Conservation (phyloP, 495 filamentous ascomycete species). For the Neurospora sp. region DNA sequence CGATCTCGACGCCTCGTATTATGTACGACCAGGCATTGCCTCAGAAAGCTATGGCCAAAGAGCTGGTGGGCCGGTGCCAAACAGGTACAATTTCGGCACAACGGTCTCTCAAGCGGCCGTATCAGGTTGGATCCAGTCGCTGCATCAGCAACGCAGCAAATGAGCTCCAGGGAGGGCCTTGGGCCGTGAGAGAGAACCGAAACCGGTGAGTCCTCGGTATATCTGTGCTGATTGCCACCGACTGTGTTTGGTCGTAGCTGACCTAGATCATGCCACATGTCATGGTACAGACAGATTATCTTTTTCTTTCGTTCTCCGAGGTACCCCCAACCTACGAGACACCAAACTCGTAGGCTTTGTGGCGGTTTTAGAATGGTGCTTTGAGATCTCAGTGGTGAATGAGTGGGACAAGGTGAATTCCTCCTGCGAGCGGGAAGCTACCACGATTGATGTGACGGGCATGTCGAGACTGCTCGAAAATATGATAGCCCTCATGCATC, state of each 20-base stretch:
- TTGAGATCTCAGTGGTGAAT: not conserved
- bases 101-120: not conserved
- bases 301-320: not conserved
- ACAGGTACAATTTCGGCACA: not conserved
- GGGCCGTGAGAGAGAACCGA: not conserved
- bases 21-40: not conserved
- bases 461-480: not conserved
- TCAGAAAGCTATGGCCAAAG: not conserved
- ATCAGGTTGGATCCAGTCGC: not conserved
- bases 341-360: not conserved
- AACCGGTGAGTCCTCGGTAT: not conserved
- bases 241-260: conserved; percentile 3
- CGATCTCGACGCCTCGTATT: not conserved
- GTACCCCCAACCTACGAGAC: not conserved
- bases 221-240: not conserved
- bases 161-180: not conserved
- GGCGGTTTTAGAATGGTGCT: not conserved
- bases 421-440: not conserved
- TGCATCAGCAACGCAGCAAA: not conserved
- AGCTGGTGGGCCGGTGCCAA: not conserved
- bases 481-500: not conserved
- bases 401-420: not conserved
- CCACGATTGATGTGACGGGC: not conserved
- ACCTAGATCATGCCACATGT: conserved; percentile 19
- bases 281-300: not conserved